Conservation (phyloP, 1,284 basidiomycete genomes). For the Austroboletus novae-zelandiae region DNA sequence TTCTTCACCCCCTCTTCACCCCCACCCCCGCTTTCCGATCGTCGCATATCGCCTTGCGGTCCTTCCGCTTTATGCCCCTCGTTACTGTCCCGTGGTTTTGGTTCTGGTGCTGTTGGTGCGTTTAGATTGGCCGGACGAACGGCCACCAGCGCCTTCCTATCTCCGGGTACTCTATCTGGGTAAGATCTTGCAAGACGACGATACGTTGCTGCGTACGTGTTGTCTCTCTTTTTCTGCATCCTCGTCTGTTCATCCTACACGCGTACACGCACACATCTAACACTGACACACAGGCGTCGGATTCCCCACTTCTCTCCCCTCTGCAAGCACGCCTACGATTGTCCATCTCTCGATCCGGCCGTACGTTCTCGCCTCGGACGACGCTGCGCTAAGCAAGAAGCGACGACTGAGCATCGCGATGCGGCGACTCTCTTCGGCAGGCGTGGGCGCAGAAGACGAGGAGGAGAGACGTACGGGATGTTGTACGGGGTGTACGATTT, state of each 20-base stretch:
- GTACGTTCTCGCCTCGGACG: conserved; percentile 52
- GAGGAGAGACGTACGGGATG: conserved; percentile 13
- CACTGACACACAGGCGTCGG: conserved; percentile 40
- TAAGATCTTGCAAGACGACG: conserved; percentile 82
- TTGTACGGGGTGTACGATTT: conserved; percentile 22
- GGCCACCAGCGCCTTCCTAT: conserved; percentile 77
- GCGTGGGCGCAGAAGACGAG: conserved; percentile 6
- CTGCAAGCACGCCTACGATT: conserved; percentile 48
- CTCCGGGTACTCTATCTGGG: conserved; percentile 79
- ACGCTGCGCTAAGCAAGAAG: conserved; percentile 51
- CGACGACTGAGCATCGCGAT: conserved; percentile 37
- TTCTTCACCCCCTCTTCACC: too few species aligned
- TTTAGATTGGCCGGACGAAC: conserved; percentile 77
- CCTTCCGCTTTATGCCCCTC: background rate
- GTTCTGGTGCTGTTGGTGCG: background rate
- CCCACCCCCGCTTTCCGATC: background rate
- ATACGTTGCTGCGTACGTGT: conserved; percentile 66
- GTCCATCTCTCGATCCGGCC: conserved; percentile 80
- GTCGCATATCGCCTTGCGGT: too few species aligned
- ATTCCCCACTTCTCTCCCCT: conserved; percentile 38
- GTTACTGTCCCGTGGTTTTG: background rate
- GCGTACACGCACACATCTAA: too few species aligned
- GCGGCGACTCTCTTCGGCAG: conserved; percentile 14
- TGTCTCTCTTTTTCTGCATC: background rate
- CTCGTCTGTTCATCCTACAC: background rate